phyloP scores from a whole-genome alignment of 495 filamentous ascomycete species.

The Immersiella caudata region DNA sequence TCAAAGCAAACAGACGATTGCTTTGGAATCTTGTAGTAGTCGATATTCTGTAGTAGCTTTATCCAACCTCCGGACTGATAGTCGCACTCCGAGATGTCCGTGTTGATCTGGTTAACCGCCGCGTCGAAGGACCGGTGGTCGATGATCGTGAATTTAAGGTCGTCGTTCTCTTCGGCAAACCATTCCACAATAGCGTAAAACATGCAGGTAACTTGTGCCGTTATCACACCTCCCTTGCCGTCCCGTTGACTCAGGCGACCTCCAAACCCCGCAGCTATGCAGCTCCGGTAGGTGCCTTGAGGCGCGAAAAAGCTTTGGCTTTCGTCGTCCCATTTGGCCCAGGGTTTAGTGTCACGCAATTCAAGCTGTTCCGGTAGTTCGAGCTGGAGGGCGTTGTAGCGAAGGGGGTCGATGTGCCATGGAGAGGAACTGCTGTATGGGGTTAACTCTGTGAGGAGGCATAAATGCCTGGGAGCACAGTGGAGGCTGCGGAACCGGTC shows the following conservation, averaged over 20 bases:
- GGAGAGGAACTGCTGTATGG: background rate
- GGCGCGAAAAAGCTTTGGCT: background rate
- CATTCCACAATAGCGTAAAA: background rate
- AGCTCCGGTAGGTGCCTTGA: background rate
- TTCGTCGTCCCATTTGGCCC: background rate
- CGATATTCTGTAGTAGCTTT: background rate
- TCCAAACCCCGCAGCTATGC: background rate
- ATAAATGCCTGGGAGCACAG: background rate
- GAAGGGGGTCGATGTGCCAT: background rate
- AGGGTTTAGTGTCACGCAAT: background rate
- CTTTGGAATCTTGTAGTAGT: background rate
- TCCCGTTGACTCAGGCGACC: background rate
- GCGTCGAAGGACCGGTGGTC: background rate
- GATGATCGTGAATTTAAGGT: background rate
- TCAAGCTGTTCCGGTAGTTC: background rate
- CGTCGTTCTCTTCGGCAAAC: background rate
- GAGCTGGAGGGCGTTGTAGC: background rate
- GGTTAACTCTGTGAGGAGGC: background rate
- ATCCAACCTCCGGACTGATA: slow-evolving; percentile 1
- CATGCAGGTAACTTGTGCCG: background rate
- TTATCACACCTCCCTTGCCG: background rate
- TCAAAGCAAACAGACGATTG: slow-evolving; percentile 4
- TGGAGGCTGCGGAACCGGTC: background rate
- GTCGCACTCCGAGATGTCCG: background rate
- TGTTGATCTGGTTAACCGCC: background rate